A percentile compares a stretch with the other conserved stretches of the same genome.
Evolutionary conservation across 306 rosid species (phyloP).

Genomic region (Cicer chorassanicum): DNA sequence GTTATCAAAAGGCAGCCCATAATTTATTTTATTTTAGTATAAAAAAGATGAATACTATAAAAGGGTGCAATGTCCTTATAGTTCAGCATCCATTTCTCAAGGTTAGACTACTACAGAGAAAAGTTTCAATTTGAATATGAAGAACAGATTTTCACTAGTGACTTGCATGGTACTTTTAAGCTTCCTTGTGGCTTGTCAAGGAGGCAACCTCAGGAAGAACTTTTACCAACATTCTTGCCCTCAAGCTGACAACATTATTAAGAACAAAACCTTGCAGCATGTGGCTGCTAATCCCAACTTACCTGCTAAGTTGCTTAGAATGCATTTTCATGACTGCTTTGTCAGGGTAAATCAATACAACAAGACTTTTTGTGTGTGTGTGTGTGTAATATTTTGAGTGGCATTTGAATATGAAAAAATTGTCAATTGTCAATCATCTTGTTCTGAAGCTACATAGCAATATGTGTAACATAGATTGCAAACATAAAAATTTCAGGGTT

Average conservation of each 20-base stretch:
- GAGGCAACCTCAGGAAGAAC: slow-evolving; percentile 44
- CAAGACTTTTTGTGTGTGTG: background rate
- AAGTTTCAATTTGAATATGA: slow-evolving; percentile 38
- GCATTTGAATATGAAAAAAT: slow-evolving; percentile 25
- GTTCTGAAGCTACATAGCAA: background rate
- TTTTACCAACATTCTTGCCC: slow-evolving; percentile 60
- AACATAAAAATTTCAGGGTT: slow-evolving; percentile 54
- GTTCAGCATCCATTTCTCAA: slow-evolving; percentile 32
- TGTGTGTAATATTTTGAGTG: background rate
- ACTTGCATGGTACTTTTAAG: slow-evolving; percentile 39
- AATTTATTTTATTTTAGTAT: background rate
- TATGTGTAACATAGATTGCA: slow-evolving; percentile 24
- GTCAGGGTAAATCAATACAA: slow-evolving; percentile 52
- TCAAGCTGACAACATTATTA: slow-evolving; percentile 53
- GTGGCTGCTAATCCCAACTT: slow-evolving; percentile 48
- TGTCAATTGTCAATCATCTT: background rate
- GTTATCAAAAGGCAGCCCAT: too few relatives aligned
- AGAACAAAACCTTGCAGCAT: slow-evolving; percentile 38
- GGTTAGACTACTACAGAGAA: background rate
- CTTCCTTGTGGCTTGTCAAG: slow-evolving; percentile 51
- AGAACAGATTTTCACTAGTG: slow-evolving; percentile 29
- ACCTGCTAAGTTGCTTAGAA: slow-evolving; percentile 62
- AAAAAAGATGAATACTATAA: slow-evolving; percentile 36
- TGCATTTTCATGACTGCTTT: slow-evolving; percentile 73
- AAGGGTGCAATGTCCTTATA: slow-evolving; percentile 29